Evolutionary conservation across 1,139 yeast species (phyloP).

Genomic region (Barnettozyma hawaiiensis): DNA sequence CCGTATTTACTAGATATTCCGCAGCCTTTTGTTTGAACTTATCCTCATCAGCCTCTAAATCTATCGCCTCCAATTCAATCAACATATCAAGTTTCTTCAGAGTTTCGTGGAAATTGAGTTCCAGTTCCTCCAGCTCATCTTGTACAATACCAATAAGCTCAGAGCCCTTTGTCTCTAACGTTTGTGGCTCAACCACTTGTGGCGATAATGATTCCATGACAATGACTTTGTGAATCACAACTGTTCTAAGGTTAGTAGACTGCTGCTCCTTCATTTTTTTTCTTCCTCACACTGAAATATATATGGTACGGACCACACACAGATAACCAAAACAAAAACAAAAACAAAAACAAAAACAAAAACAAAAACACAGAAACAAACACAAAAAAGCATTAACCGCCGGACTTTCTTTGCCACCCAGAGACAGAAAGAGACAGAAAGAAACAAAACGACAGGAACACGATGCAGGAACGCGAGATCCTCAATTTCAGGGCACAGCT

Average conservation of each 20-base stretch:
- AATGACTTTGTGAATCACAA: not conserved
- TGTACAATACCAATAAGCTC: conserved; percentile 7
- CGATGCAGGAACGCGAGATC: conserved; percentile 1
- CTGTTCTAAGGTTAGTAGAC: too few species aligned
- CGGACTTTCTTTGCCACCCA: not conserved
- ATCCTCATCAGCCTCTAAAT: conserved; percentile 9
- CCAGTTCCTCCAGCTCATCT: conserved; percentile 16
- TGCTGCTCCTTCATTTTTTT: not conserved
- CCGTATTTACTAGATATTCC: conserved; percentile 1
- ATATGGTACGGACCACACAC: conserved; percentile 1
- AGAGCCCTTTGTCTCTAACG: not conserved
- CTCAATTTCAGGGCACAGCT: conserved; percentile 18
- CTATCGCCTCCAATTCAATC: conserved; percentile 16
- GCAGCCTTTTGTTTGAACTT: conserved; percentile 5
- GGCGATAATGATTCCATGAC: not conserved
- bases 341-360: conserved; percentile 7
- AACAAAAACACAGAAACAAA: conserved; percentile 8
- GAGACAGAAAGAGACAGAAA: too few species aligned
- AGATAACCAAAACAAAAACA: conserved; percentile 7
- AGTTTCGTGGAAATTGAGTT: conserved; percentile 10
- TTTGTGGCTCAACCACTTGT: conserved; percentile 3
- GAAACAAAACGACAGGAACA: not conserved
- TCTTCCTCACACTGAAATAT: too few species aligned
- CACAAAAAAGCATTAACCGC: not conserved
- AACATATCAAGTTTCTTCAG: conserved; percentile 10